Conservation (phyloP, 768 basidiomycete genomes). For the Tylopilus subfusipes region DNA sequence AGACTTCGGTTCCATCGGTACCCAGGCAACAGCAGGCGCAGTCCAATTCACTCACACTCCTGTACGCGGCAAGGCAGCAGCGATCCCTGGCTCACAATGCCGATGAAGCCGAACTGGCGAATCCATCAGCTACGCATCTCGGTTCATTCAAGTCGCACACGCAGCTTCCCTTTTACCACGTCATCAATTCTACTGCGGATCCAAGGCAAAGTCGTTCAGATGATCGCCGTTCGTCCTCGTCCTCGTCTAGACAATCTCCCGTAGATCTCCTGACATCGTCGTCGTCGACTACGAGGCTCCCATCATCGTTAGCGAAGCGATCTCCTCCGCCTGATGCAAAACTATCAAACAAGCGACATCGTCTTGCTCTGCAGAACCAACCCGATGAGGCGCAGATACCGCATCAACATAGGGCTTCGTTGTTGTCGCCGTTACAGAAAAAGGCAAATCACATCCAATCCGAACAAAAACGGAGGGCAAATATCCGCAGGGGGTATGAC, state of each 20-base stretch:
- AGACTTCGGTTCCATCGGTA: constrained; percentile 8
- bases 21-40: constrained; percentile 20
- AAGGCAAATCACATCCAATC: constrained; percentile 92
- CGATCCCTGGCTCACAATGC: constrained; percentile 5
- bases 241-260: constrained; percentile 28
- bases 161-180: constrained; percentile 21
- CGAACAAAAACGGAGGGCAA: constrained; percentile 91
- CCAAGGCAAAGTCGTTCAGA: constrained; percentile 8
- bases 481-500: constrained; percentile 87
- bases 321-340: constrained; percentile 25
- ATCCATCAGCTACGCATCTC: constrained; percentile 3
- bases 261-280: constrained; percentile 16
- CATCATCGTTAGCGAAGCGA: constrained; percentile 20
- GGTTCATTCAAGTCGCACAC: constrained; percentile 6
- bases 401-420: constrained; percentile 21
- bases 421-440: constrained; percentile 82
- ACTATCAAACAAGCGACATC: constrained; percentile 34
- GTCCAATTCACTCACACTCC: constrained; percentile 12
- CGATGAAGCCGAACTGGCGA: constrained; percentile 4
- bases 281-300: constrained; percentile 11
- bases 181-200: constrained; percentile 8
- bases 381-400: constrained; percentile 10
- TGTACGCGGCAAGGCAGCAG: constrained; percentile 20
- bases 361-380: constrained; percentile 13
- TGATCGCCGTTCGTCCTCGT: constrained; percentile 25